A percentile compares a stretch with the other conserved stretches of the same genome.
These are phyloP conservation scores for Epicoccum nigrum DNA, from an alignment of 2,329 filamentous ascomycete species.

Conservation along the genomic window DNA sequence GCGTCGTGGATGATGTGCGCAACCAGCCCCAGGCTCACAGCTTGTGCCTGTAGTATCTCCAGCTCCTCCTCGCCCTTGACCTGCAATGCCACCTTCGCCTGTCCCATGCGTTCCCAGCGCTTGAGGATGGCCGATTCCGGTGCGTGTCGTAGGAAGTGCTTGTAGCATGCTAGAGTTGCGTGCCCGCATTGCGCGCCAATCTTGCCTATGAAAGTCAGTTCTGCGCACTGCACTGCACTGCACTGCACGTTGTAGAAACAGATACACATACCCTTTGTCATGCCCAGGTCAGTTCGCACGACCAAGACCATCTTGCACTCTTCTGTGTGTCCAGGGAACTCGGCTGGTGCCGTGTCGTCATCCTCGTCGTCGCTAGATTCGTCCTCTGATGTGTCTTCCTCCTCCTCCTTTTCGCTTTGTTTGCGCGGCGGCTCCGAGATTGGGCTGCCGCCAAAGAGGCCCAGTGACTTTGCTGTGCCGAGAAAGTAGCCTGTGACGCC, in stretches of 20 bases:
- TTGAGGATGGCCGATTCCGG: slow-evolving; percentile 69
- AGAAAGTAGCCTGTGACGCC: slow-evolving; percentile 78
- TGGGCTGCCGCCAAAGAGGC: slow-evolving; percentile 68
- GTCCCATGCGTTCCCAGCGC: slow-evolving; percentile 84
- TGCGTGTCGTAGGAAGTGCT: slow-evolving; percentile 67
- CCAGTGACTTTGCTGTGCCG: slow-evolving; percentile 69
- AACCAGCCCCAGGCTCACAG: slow-evolving; percentile 81
- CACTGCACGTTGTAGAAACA: no score
- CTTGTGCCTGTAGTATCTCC: slow-evolving; percentile 77
- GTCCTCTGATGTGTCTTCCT: slow-evolving; percentile 33
- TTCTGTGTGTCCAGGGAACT: slow-evolving; percentile 64
- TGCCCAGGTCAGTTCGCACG: slow-evolving; percentile 91
- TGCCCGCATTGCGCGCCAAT: slow-evolving; percentile 95
- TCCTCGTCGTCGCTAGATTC: slow-evolving; percentile 37
- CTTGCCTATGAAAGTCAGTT: slow-evolving; percentile 69
- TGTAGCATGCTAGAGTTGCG: slow-evolving; percentile 98
- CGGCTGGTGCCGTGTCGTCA: slow-evolving; percentile 44
- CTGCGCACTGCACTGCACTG: no score
- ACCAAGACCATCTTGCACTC: slow-evolving; percentile 95
- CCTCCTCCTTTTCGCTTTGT: slow-evolving; percentile 18
- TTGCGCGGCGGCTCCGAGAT: slow-evolving; percentile 35
- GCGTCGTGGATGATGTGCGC: slow-evolving; percentile 92
- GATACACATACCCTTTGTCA: slow-evolving; percentile 81
- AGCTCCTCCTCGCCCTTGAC: slow-evolving; percentile 81
- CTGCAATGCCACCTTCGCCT: slow-evolving; percentile 93